A percentile compares a stretch with the other conserved stretches of the same genome.
These are phyloP conservation scores for Protoeuglena noctilucae DNA, from an alignment of 139 green algal genomes.

Conservation along the genomic window DNA sequence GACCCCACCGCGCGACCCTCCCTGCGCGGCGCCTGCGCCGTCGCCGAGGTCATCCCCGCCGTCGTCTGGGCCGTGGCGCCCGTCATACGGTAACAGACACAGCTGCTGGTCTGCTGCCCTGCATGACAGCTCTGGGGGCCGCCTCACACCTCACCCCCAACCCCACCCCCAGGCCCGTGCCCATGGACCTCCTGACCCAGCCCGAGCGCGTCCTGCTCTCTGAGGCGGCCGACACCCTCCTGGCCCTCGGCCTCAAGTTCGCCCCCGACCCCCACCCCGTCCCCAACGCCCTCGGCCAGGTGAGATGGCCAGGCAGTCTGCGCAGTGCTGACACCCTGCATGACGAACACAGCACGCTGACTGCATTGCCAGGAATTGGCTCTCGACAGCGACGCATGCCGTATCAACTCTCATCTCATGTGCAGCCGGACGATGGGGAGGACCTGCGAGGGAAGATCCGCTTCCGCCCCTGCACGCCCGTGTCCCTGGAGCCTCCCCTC, in stretches of 20 bases:
- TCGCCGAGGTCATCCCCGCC: constrained; percentile 30
- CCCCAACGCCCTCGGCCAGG: not conserved
- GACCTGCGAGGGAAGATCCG: not conserved
- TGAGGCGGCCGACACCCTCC: constrained; percentile 10
- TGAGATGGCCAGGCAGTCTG: too few relatives aligned
- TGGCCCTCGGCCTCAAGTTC: constrained; percentile 1
- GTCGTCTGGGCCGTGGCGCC: constrained; percentile 28
- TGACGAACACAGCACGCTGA: not conserved
- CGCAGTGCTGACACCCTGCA: too few relatives aligned
- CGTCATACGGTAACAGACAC: constrained; percentile 29
- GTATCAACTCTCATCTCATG: too few relatives aligned
- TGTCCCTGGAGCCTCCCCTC: constrained; percentile 26
- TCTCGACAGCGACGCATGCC: too few relatives aligned
- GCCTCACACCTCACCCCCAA: not conserved
- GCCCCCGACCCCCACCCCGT: not conserved
- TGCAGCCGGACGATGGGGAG: too few relatives aligned
- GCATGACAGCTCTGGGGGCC: constrained; percentile 23
- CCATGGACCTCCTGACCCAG: constrained; percentile 4
- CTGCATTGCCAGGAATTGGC: not conserved
- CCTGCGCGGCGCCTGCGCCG: not conserved
- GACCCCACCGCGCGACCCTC: not conserved
- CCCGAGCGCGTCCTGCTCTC: not conserved
- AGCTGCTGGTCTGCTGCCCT: constrained; percentile 31
- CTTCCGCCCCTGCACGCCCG: not conserved
- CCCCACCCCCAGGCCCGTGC: constrained; percentile 7